Evolutionary conservation across 768 basidiomycete species (phyloP).

Genomic region (Rhizopogon roseolus): DNA sequence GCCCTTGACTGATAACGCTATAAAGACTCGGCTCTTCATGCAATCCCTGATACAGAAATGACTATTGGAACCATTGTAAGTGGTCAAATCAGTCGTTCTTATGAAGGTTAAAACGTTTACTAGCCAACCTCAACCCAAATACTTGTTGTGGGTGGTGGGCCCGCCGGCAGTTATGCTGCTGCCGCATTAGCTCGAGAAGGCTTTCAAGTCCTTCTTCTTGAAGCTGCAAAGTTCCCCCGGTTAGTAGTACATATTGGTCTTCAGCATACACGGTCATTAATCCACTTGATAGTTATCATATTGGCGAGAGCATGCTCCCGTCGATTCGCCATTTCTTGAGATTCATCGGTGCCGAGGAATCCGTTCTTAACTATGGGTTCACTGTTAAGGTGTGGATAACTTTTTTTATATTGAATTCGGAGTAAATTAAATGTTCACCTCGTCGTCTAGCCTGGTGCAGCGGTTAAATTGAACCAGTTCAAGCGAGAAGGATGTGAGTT

Average conservation of each 20-base stretch:
- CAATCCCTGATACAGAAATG: too few species aligned
- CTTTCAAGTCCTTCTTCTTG: conserved; percentile 46
- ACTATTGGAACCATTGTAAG: too few species aligned
- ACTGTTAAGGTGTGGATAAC: conserved; percentile 34
- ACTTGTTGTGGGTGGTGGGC: conserved; percentile 36
- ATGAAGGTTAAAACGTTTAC: not conserved
- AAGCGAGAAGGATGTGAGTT: conserved; percentile 60
- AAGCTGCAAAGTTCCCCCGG: conserved; percentile 52
- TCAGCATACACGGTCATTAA: not conserved
- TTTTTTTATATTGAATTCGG: not conserved
- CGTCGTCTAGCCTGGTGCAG: conserved; percentile 46
- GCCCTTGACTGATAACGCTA: too few species aligned
- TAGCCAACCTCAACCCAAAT: conserved; percentile 6
- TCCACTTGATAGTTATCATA: conserved; percentile 39
- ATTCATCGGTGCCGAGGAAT: conserved; percentile 54
- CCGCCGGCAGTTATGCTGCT: conserved; percentile 54
- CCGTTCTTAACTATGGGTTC: conserved; percentile 45
- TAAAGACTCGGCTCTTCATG: too few species aligned
- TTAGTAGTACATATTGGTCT: conserved; percentile 36
- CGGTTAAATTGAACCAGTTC: conserved; percentile 61
- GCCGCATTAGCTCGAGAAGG: conserved; percentile 53
- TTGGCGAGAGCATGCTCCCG: conserved; percentile 59
- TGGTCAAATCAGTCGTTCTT: too few species aligned
- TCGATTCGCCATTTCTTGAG: conserved; percentile 55
- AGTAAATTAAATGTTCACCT: not conserved